A percentile compares a stretch with the other conserved stretches of the same genome.
These are phyloP conservation scores for Lippia alba DNA, from an alignment of 305 asterid species.

Conservation along the genomic window DNA sequence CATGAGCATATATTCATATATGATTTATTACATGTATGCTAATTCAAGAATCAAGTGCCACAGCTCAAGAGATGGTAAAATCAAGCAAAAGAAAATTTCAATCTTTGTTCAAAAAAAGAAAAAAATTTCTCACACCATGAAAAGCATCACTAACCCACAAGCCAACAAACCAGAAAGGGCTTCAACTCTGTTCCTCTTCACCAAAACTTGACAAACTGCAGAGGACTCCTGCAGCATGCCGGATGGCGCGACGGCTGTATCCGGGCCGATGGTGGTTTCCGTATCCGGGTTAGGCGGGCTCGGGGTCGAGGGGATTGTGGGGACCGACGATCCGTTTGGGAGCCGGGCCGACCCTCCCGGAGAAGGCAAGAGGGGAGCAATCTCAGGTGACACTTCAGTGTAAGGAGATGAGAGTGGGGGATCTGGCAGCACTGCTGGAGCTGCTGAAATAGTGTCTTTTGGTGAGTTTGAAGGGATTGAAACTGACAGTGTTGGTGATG, in stretches of 20 bases:
- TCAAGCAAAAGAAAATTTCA: neutral
- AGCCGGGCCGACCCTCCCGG: conserved; percentile 49
- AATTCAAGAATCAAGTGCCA: conserved; percentile 29
- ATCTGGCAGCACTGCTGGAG: conserved; percentile 58
- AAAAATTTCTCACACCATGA: conserved; percentile 38
- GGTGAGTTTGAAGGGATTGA: conserved; percentile 37
- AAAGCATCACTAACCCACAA: conserved; percentile 34
- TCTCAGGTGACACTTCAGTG: conserved; percentile 65
- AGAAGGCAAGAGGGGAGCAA: conserved; percentile 77
- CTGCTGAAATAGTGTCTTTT: conserved; percentile 46
- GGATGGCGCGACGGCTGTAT: conserved; percentile 59
- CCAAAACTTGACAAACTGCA: conserved; percentile 37
- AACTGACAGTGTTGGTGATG: conserved; percentile 38
- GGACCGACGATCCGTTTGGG: conserved; percentile 50
- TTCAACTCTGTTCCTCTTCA: conserved; percentile 21
- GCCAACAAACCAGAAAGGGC: conserved; percentile 34
- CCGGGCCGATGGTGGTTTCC: conserved; percentile 54
- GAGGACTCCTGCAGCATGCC: conserved; percentile 53
- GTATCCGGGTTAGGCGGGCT: conserved; percentile 67
- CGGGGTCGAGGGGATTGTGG: conserved; percentile 75
- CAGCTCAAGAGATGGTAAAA: neutral
- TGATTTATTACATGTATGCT: conserved; percentile 29
- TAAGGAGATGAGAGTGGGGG: conserved; percentile 49
- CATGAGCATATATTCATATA: neutral
- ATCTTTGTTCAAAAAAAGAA: conserved; percentile 1